Base-by-base conservation (phyloP, 352 stramenopile species). In the Globisporangium solare region DNA sequence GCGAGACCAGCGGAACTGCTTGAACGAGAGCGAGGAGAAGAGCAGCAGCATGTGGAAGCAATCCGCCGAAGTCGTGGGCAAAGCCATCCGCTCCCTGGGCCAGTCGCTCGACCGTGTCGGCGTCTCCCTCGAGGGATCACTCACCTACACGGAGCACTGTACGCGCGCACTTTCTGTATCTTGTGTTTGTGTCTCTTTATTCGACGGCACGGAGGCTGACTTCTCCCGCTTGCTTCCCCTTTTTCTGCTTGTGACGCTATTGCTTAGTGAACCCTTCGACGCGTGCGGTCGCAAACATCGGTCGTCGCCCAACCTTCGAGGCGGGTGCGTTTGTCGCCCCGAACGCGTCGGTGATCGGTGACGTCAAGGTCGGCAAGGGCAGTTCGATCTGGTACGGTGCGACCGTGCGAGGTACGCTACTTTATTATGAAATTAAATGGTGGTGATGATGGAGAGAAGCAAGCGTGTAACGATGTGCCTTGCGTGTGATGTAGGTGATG, bases 321-420 rank as follows among this genome's bases (percentile, higher is more conserved):
- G 55, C 75, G 6, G 67, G 61, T 39, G 80, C 76, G 51, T 98
- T 97, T 59, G 76, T 98, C 51, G 92, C 92, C 27, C 92, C 92
- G 6, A 97, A 94, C 52, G 92, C 92, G 47, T 93, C 86, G 4
- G 84, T 98, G 32, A 95, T 98, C 60, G 92, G 92, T 24, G 88
- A 98, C 60, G 92, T 98, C 21, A 92, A 91, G 70, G 80, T 97
- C 47, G 92, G 92, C 61, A 83, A 85, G 54, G 85, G 86, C 60
- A 91, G 81, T 59, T 97, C 88, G 43, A 88, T 98, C 58, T 97
- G 90, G 92, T 98, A 98, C 71, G 88, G 89, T 49, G 86, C 89
- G 45, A 95, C 92, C 22, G 73, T 98, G 60, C 80, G 92, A 42
- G 89, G 76, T 80, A 71, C 46, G 68, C 31, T 24, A 35, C 42